Evolutionary conservation across 805 yeast genomes (phyloP), one percentile per base, ranked within the genome.

Genomic region (Wickerhamomyces silvicola): DNA sequence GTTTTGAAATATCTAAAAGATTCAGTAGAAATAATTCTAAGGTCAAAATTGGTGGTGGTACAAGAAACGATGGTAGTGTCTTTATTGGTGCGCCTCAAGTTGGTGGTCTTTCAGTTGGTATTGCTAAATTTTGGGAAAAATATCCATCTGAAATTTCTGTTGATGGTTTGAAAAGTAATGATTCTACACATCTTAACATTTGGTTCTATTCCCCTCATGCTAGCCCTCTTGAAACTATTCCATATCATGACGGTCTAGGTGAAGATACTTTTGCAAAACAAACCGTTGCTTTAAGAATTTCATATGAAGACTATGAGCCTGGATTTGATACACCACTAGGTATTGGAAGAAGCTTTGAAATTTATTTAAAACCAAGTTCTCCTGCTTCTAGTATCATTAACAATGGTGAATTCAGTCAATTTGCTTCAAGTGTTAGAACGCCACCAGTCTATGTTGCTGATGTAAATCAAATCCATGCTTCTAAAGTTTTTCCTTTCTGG

Each of bases 41-140:
- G 16, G 5, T 26, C 18, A 26, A 26, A 26, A 5, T 14, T 11
- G 11, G 5, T 26, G 28, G 28, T 4, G 28, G 28, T 4, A n/a
- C 22, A 11, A 17, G 22, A n/a, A 26, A 26, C 12, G 28, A 26
- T 26, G 28, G 28, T 7, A n/a, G n/a, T n/a, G 22, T 26, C 6
- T 26, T 26, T 11, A n/a, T 26, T 26, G 28, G 28, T 4, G 18
- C 22, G 17, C 28, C 28, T 6, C 28, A 26, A 18, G n/a, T 7
- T n/a, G 28, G 28, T 10, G 28, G 28, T 4, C 4, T 26, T 7
- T 17, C 28, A 5, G 9, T 26, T 18, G 28, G 34, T 6, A 5
- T 27, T 8, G 5, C 21, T 7, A 37, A 33, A 16, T 37, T 37
- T 20, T 37, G 40, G 40, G 40, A 37, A 20, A 37, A 33, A 18